Evolutionary conservation across 805 yeast species (phyloP), one percentile per base, ranked within the genome.

Genomic region (Zygoascus ofunaensis): DNA sequence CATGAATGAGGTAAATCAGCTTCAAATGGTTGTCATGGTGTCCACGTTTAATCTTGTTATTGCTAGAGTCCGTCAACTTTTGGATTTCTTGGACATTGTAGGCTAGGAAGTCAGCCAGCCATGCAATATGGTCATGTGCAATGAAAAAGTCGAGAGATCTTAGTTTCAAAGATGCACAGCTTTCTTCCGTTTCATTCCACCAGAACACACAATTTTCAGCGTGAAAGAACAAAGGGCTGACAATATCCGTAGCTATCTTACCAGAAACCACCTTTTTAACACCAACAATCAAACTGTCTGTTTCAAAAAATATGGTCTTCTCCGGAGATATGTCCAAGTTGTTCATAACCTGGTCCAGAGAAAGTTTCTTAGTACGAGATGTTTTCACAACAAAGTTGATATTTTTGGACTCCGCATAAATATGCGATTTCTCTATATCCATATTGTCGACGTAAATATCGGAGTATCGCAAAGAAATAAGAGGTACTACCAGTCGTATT

Each of bases 401-500:
- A 3, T 44, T 43, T 7, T 43, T 40, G 39, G 50, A 46, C 15
- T 43, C 46, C 2, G 52, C 32, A 40, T 44, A 52, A 14, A 54
- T 37, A 42, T 49, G 57, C 32, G 46, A 48, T 19, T 45, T 39
- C 24, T 39, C 43, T 14, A 30, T 24, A 3, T 21, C 44, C 18
- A 40, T 36, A 22, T 17, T 17, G 5, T 15, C 21, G 12, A 34
- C 45, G 5, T 32, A 8, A 19, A 22, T 39, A 3, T 20, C 17
- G 4, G 23, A 32, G 47, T 35, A 19, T 61, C 44, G 43, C 19
- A 49, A 34, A 8, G 47, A 32, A 17, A 58, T 15, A 4, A 55
- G 55, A 0, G 82, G 82, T 3, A 75, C 53, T 1, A 73, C 70
- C 5, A 80, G 45, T 26, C 81, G 64, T 8, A 74, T 12, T 46